phyloP scores from a whole-genome alignment of 345 rosid genomes.

The Brassica cretica region DNA sequence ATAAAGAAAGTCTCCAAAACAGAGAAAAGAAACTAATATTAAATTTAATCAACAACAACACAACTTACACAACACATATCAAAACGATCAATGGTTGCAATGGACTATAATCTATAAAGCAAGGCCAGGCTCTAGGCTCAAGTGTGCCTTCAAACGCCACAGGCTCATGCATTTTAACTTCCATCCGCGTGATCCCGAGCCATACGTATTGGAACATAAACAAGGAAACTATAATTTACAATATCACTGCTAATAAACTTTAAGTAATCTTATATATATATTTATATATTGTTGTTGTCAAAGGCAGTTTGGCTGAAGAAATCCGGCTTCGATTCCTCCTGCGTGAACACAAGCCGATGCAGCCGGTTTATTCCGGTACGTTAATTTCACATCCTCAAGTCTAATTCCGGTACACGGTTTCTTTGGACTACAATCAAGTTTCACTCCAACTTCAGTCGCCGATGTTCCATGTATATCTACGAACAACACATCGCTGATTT shows the following conservation, averaged over 20 bases:
- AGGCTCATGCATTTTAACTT: constrained; percentile 29
- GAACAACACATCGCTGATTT: constrained; percentile 58
- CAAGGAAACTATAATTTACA: neutral
- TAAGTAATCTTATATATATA: neutral
- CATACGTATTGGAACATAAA: neutral
- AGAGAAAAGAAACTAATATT: neutral
- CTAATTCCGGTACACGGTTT: constrained; percentile 56
- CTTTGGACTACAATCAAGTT: constrained; percentile 58
- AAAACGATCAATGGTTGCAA: constrained; percentile 25
- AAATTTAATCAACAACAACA: neutral
- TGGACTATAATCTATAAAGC: neutral
- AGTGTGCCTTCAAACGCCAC: constrained; percentile 24
- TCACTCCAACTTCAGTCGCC: constrained; percentile 59
- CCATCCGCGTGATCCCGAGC: neutral
- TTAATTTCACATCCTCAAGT: constrained; percentile 55
- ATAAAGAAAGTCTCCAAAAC: neutral
- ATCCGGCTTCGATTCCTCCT: constrained; percentile 50
- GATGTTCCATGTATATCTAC: constrained; percentile 65
- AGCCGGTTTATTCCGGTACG: constrained; percentile 49
- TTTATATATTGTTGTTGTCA: constrained; percentile 6
- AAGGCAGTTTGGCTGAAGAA: constrained; percentile 48
- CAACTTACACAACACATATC: constrained; percentile 17
- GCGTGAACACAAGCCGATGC: constrained; percentile 61
- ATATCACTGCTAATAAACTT: neutral
- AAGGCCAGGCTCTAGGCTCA: constrained; percentile 31